phyloP scores from a whole-genome alignment of 441 rosid genomes.

The Arabidopsis hybrid region DNA sequence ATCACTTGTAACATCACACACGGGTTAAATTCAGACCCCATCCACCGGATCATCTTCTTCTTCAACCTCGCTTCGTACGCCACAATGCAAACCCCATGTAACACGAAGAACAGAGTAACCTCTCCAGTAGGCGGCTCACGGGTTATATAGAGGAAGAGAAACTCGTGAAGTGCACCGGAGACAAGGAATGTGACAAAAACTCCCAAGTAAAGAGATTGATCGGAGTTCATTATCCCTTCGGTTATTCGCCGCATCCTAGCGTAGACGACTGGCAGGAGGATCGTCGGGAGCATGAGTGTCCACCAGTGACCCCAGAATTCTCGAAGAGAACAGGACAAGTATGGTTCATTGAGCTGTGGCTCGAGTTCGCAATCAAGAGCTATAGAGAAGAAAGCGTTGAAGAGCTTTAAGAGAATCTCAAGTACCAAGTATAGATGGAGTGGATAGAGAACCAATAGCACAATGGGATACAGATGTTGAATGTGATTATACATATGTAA shows the following conservation, averaged over 20 bases:
- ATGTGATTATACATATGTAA: constrained; percentile 36
- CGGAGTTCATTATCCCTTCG: too few relatives aligned
- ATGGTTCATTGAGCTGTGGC: too few relatives aligned
- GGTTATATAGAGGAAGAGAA: constrained; percentile 43
- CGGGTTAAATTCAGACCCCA: too few relatives aligned
- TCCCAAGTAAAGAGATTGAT: constrained; percentile 14
- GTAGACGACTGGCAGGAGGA: too few relatives aligned
- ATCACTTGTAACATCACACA: too few relatives aligned
- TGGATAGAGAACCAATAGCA: constrained; percentile 35
- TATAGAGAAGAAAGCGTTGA: neutral
- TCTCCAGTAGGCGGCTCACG: constrained; percentile 61
- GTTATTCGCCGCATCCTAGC: too few relatives aligned
- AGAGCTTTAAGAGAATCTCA: constrained; percentile 46
- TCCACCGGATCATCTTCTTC: constrained; percentile 3
- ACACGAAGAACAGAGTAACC: constrained; percentile 56
- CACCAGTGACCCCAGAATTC: too few relatives aligned
- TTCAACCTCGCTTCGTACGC: constrained; percentile 47
- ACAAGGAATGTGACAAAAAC: constrained; percentile 45
- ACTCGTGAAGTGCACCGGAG: constrained; percentile 64
- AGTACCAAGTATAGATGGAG: constrained; percentile 49
- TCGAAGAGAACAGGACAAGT: too few relatives aligned
- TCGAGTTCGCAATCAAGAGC: too few relatives aligned
- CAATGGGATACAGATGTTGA: constrained; percentile 17
- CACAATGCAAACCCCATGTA: constrained; percentile 53
- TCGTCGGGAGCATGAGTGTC: too few relatives aligned